phyloP scores from a whole-genome alignment of 495 filamentous ascomycete genomes.

The Penicillium steckii region DNA sequence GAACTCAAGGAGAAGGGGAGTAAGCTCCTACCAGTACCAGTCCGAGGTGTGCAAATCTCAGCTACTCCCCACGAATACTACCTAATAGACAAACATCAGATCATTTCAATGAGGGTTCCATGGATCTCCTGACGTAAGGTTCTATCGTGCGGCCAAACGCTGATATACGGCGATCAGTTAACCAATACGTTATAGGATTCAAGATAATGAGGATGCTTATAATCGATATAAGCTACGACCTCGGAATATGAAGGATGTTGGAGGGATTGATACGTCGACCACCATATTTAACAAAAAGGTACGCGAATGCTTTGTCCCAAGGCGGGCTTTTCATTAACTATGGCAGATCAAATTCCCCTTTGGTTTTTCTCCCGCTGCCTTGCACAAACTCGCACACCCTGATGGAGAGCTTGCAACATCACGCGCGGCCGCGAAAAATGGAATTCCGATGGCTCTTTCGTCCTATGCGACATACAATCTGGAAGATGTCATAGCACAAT shows the following conservation, averaged over 20 bases:
- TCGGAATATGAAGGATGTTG: constrained; percentile 51
- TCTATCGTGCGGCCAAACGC: too few species aligned
- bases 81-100: too few species aligned
- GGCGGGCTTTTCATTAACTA: too few species aligned
- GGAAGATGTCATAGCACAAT: constrained; percentile 48
- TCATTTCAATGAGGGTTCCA: constrained; percentile 51
- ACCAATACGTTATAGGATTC: constrained; percentile 26
- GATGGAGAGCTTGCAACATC: constrained; percentile 85
- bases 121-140: constrained; percentile 35
- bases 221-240: constrained; percentile 54
- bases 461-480: constrained; percentile 49
- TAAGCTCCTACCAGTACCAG: too few species aligned
- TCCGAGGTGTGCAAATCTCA: too few species aligned
- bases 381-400: constrained; percentile 79
- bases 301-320: too few species aligned
- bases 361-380: constrained; percentile 82
- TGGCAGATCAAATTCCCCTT: too few species aligned
- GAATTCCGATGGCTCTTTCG: constrained; percentile 56
- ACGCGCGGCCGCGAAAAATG: constrained; percentile 70
- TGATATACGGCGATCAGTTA: neutral
- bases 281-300: constrained; percentile 46
- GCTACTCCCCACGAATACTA: too few species aligned
- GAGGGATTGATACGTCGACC: constrained; percentile 44
- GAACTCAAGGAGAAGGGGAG: too few species aligned
- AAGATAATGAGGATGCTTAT: constrained; percentile 50